These are phyloP conservation scores for Daldinia loculata DNA, from an alignment of 495 filamentous ascomycete genomes.

Conservation along the genomic window DNA sequence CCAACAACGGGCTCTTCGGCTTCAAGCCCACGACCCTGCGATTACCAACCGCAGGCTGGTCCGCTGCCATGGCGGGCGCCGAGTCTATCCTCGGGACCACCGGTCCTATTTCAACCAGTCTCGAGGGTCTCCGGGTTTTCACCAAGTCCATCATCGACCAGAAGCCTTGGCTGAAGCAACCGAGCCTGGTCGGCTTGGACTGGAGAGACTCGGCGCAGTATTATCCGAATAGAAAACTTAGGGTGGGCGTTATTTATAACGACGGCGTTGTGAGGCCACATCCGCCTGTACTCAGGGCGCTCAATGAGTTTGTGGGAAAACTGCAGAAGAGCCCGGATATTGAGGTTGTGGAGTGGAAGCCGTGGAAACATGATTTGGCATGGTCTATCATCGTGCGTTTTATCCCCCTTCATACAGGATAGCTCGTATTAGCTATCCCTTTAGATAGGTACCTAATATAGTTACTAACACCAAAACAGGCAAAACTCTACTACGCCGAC, in stretches of 20 bases:
- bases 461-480: slow-evolving; percentile 18
- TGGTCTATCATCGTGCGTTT: slow-evolving; percentile 64
- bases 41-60: slow-evolving; percentile 62
- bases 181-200: slow-evolving; percentile 64
- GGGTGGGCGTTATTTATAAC: slow-evolving; percentile 73
- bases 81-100: slow-evolving; percentile 68
- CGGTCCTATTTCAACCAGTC: slow-evolving; percentile 68
- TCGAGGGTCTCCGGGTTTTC: slow-evolving; percentile 72
- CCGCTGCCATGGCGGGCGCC: slow-evolving; percentile 60
- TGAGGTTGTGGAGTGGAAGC: slow-evolving; percentile 71
- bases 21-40: slow-evolving; percentile 68
- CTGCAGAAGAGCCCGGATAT: slow-evolving; percentile 57
- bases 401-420: background rate
- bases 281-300: slow-evolving; percentile 70
- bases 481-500: slow-evolving; percentile 61
- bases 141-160: slow-evolving; percentile 65
- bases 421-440: background rate
- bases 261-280: slow-evolving; percentile 77
- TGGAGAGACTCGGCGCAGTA: slow-evolving; percentile 58
- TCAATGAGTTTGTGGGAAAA: slow-evolving; percentile 64
- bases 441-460: background rate
- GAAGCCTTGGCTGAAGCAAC: slow-evolving; percentile 70
- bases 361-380: slow-evolving; percentile 67
- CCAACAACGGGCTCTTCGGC: slow-evolving; percentile 70
- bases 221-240: slow-evolving; percentile 58